Conservation (phyloP, 371 early-diverging fungal genomes). For the Mucor lusitanicus region DNA sequence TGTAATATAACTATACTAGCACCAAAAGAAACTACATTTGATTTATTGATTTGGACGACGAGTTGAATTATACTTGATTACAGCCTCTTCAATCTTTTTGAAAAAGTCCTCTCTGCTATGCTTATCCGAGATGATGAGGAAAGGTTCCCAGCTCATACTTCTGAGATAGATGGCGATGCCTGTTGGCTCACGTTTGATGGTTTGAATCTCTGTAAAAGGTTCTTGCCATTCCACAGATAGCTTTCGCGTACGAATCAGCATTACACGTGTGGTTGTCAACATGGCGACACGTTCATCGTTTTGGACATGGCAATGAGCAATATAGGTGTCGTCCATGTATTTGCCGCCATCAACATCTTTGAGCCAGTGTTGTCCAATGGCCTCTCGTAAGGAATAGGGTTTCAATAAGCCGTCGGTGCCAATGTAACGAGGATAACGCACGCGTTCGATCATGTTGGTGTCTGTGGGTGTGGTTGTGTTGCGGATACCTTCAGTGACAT, state of each 20-base stretch:
- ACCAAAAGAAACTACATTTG: no score
- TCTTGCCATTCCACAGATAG: conserved; percentile 75
- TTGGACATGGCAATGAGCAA: conserved; percentile 80
- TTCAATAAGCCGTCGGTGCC: conserved; percentile 78
- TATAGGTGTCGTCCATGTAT: conserved; percentile 84
- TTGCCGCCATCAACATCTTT: conserved; percentile 81
- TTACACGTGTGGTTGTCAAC: conserved; percentile 69
- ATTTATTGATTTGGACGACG: conserved; percentile 15
- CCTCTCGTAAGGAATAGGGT: conserved; percentile 81
- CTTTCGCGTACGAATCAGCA: conserved; percentile 66
- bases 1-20: no score
- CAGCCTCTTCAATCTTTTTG: conserved; percentile 58
- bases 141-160: conserved; percentile 54
- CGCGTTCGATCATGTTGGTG: conserved; percentile 67
- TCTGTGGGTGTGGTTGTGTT: conserved; percentile 71
- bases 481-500: conserved; percentile 75
- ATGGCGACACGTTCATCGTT: conserved; percentile 74
- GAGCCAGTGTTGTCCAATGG: conserved; percentile 90
- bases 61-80: conserved; percentile 32
- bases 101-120: conserved; percentile 62
- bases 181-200: conserved; percentile 46
- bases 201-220: conserved; percentile 53
- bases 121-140: conserved; percentile 63
- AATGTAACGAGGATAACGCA: conserved; percentile 85
- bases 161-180: conserved; percentile 53